phyloP scores from a whole-genome alignment of 2,329 filamentous ascomycete genomes.

The Aschersonia sp. region DNA sequence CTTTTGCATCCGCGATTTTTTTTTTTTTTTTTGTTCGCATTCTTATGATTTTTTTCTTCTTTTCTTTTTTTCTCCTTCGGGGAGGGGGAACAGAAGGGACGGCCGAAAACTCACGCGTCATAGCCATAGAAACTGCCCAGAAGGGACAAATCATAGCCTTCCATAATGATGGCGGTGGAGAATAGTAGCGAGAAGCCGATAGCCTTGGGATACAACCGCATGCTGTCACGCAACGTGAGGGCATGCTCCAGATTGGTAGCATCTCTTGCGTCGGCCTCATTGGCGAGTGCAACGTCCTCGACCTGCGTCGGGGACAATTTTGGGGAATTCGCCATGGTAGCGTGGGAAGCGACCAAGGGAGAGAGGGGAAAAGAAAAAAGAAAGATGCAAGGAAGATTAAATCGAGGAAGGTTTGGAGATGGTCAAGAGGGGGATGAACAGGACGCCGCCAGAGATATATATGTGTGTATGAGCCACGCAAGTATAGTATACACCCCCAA shows the following conservation, averaged over 20 bases:
- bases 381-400: no score
- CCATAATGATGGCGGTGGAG: conserved; percentile 25
- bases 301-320: neutral
- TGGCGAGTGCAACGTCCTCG: neutral
- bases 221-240: conserved; percentile 11
- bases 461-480: no score
- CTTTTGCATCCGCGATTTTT: neutral
- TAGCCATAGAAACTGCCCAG: conserved; percentile 19
- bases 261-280: neutral
- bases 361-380: neutral
- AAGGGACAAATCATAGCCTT: conserved; percentile 20
- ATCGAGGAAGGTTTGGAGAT: no score
- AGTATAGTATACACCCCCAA: no score
- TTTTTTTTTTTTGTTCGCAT: no score
- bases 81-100: neutral
- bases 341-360: neutral
- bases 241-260: conserved; percentile 10
- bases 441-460: no score
- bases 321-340: neutral
- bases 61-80: no score
- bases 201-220: conserved; percentile 16
- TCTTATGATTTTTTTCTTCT: no score
- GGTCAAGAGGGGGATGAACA: no score
- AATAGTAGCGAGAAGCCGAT: conserved; percentile 20
- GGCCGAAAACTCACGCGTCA: neutral